phyloP scores from a whole-genome alignment of 768 basidiomycete genomes.

The Brasilioporus rufonigricans region DNA sequence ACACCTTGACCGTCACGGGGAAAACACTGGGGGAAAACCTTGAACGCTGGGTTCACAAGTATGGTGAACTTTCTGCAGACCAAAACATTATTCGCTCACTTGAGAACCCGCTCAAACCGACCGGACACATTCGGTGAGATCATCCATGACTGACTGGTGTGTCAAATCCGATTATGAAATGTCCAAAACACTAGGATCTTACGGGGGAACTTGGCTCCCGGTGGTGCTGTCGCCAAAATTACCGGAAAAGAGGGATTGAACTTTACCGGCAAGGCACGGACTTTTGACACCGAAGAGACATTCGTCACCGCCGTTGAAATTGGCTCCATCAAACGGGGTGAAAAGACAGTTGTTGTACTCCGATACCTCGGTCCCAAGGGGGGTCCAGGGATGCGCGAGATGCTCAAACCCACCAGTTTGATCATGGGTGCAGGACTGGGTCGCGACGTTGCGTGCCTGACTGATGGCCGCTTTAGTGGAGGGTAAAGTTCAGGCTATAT shows the following conservation, averaged over 20 bases:
- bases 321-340: slow-evolving; percentile 87
- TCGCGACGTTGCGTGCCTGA: slow-evolving; percentile 92
- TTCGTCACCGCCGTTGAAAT: slow-evolving; percentile 86
- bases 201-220: slow-evolving; percentile 89
- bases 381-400: slow-evolving; percentile 99
- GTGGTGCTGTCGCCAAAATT: slow-evolving; percentile 95
- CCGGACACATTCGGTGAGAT: slow-evolving; percentile 82
- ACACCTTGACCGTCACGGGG: slow-evolving; percentile 89
- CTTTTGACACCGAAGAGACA: slow-evolving; percentile 88
- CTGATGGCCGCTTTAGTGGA: slow-evolving; percentile 97
- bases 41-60: slow-evolving; percentile 79
- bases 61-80: slow-evolving; percentile 66
- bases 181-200: slow-evolving; percentile 62
- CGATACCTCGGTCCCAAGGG: slow-evolving; percentile 97
- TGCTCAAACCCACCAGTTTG: slow-evolving; percentile 96
- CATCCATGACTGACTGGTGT: not conserved
- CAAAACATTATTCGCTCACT: slow-evolving; percentile 91
- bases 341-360: slow-evolving; percentile 95
- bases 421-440: slow-evolving; percentile 99
- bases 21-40: slow-evolving; percentile 89
- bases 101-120: slow-evolving; percentile 81
- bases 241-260: slow-evolving; percentile 92
- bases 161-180: slow-evolving; percentile 1
- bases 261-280: slow-evolving; percentile 89
- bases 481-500: slow-evolving; percentile 57